phyloP scores from a whole-genome alignment of 345 rosid species.

The Eucalyptus guilfoylei region DNA sequence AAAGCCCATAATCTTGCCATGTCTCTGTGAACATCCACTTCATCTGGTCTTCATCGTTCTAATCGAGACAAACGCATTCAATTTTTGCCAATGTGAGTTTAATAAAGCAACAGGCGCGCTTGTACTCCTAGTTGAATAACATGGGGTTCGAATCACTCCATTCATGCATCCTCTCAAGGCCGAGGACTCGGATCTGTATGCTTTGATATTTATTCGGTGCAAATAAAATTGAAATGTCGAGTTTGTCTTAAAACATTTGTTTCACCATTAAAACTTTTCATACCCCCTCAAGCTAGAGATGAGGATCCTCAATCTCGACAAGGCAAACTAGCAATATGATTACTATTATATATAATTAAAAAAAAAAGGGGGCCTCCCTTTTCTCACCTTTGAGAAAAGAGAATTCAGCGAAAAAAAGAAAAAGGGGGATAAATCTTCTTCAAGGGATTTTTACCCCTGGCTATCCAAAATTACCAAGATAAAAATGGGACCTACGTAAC shows the following conservation, averaged over 20 bases:
- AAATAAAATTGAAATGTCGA: not conserved
- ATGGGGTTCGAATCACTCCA: not conserved
- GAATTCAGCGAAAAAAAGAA: not conserved
- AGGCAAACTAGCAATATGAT: not conserved
- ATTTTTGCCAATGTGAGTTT: not conserved
- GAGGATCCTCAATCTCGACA: not conserved
- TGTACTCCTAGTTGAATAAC: not conserved
- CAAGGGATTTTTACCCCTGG: not conserved
- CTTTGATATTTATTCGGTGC: not conserved
- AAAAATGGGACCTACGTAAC: not conserved
- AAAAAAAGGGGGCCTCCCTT: not conserved
- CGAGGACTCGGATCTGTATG: not conserved
- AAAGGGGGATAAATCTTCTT: not conserved
- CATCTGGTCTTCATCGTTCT: not conserved
- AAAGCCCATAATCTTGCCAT: not conserved
- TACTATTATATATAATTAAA: not conserved
- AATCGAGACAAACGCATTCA: not conserved
- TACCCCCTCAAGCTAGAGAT: not conserved
- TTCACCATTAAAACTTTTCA: not conserved
- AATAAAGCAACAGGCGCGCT: not conserved
- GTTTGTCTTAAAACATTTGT: not conserved
- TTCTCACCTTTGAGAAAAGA: not conserved
- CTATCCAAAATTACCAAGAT: not conserved
- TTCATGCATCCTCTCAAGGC: not conserved
- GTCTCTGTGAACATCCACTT: not conserved